These are phyloP conservation scores for Boletus sensibilis DNA, from an alignment of 768 basidiomycete species.

Conservation along the genomic window DNA sequence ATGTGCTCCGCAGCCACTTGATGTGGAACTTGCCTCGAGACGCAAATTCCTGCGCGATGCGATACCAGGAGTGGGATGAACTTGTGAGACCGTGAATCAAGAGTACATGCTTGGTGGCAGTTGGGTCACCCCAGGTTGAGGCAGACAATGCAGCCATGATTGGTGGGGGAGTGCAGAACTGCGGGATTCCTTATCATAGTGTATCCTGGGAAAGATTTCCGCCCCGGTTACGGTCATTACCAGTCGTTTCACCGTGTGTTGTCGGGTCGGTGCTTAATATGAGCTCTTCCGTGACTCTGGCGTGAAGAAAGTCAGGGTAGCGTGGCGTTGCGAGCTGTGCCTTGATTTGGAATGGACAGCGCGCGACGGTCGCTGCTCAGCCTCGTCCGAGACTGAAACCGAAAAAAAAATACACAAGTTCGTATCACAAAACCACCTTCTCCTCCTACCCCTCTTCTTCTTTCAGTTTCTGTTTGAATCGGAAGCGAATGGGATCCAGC, in stretches of 20 bases:
- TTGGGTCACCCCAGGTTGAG: conserved; percentile 21
- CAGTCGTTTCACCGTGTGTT: too few species aligned
- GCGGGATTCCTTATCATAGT: too few species aligned
- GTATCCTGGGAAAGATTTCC: too few species aligned
- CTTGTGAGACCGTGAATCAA: conserved; percentile 21
- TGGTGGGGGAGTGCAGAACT: too few species aligned
- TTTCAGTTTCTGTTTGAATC: background rate
- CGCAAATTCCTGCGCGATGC: conserved; percentile 14
- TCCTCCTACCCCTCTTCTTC: background rate
- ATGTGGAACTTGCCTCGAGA: conserved; percentile 12
- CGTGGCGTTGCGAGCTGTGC: conserved; percentile 12
- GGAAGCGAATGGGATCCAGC: conserved; percentile 11
- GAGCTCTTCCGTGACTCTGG: too few species aligned
- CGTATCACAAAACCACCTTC: background rate
- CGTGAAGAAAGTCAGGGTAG: too few species aligned
- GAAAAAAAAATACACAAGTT: conserved; percentile 1
- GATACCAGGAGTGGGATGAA: conserved; percentile 16
- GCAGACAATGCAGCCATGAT: background rate
- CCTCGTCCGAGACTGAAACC: conserved; percentile 17
- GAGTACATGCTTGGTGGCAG: conserved; percentile 15
- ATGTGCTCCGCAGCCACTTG: background rate
- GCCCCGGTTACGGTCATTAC: too few species aligned
- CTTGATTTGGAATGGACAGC: background rate
- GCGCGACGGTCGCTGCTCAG: background rate
- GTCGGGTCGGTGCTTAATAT: too few species aligned